phyloP scores from a whole-genome alignment of 805 yeast species.

The Cyberlindnera mississippiensis region DNA sequence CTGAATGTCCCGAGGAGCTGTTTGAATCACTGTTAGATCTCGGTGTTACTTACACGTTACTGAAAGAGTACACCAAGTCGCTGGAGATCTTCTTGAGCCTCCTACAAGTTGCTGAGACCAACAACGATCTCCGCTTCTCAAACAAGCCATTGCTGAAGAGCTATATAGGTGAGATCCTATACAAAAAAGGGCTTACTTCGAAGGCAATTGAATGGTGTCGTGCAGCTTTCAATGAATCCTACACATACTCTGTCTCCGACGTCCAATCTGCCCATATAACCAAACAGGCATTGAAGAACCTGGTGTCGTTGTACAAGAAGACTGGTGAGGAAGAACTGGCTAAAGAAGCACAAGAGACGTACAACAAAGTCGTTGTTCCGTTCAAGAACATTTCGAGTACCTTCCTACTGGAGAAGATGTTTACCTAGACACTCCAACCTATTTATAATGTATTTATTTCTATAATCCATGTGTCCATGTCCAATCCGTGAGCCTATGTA shows the following conservation, averaged over 20 bases:
- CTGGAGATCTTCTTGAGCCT: constrained; percentile 35
- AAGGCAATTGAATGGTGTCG: constrained; percentile 40
- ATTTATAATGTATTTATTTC: no score
- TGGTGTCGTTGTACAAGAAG: constrained; percentile 20
- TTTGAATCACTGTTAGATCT: constrained; percentile 25
- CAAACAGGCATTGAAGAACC: constrained; percentile 34
- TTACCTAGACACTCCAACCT: neutral
- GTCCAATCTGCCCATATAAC: constrained; percentile 36
- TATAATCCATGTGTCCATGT: no score
- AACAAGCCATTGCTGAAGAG: constrained; percentile 34
- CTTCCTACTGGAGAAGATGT: constrained; percentile 9
- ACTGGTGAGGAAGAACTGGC: constrained; percentile 15
- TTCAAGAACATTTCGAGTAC: constrained; percentile 2
- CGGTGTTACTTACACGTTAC: constrained; percentile 23
- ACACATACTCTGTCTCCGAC: constrained; percentile 29
- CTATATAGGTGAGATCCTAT: constrained; percentile 40
- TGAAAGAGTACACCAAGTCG: constrained; percentile 20
- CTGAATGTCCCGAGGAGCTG: constrained; percentile 22
- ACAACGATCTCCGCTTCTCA: constrained; percentile 1
- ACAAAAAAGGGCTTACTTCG: constrained; percentile 30
- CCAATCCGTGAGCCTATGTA: no score
- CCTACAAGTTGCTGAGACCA: constrained; percentile 16
- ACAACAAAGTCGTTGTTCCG: constrained; percentile 11
- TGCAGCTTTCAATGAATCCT: constrained; percentile 34
- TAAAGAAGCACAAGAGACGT: constrained; percentile 10